phyloP scores from a whole-genome alignment of 2,329 filamentous ascomycete genomes.

The Fusarium veterinarium region DNA sequence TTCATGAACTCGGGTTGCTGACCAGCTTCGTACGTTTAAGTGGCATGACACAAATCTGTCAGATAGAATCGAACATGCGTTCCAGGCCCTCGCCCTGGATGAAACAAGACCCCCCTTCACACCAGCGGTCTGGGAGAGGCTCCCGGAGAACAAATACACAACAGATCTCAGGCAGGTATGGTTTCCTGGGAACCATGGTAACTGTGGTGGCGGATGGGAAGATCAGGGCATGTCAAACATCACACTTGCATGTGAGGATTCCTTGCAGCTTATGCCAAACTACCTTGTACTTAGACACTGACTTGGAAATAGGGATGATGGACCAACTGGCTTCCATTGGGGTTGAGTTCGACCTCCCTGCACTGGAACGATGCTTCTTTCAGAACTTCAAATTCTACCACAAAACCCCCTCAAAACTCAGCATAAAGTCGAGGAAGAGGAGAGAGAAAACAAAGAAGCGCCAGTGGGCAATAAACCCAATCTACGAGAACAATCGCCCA shows the following conservation, averaged over 20 bases:
- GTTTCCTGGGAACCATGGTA: conserved; percentile 79
- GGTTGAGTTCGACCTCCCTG: conserved; percentile 59
- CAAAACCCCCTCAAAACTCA: conserved; percentile 16
- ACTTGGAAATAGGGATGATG: conserved; percentile 61
- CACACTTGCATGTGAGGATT: conserved; percentile 52
- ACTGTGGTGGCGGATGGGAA: conserved; percentile 75
- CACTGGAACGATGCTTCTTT: conserved; percentile 55
- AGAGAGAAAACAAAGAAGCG: conserved; percentile 19
- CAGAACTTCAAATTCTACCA: conserved; percentile 51
- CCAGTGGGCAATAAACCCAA: conserved; percentile 60
- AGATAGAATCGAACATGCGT: conserved; percentile 65
- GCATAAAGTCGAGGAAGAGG: conserved; percentile 28
- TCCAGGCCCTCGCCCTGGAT: conserved; percentile 69
- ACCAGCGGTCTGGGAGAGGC: conserved; percentile 66
- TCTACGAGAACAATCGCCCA: conserved; percentile 61
- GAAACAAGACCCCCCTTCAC: conserved; percentile 65
- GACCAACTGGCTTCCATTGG: conserved; percentile 64
- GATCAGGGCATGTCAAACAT: conserved; percentile 59
- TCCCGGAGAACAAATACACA: conserved; percentile 50
- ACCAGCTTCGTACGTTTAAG: conserved; percentile 55
- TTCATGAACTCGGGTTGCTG: conserved; percentile 35
- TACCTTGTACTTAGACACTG: background rate
- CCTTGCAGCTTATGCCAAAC: background rate
- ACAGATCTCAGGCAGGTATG: conserved; percentile 65
- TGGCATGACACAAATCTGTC: conserved; percentile 67